Percentiles rank a stretch among this genome's conserved stretches.
Conservation (phyloP, 2,329 filamentous ascomycete genomes). For the Colletotrichum lentis region DNA sequence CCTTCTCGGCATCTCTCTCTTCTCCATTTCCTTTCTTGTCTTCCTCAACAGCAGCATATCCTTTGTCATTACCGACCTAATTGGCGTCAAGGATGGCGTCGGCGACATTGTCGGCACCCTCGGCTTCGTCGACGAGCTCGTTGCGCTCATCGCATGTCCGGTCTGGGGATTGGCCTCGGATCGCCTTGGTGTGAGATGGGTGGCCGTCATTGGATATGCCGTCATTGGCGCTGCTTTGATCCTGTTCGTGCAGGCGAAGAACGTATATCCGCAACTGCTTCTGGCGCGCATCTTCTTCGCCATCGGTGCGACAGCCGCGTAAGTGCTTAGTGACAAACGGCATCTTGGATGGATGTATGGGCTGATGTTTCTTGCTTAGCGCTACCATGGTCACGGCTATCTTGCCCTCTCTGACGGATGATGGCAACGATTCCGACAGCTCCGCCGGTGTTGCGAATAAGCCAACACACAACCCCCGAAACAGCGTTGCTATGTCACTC, state of each 20-base stretch:
- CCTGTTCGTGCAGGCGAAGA: conserved; percentile 83
- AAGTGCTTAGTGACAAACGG: conserved; percentile 43
- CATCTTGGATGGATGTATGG: not conserved
- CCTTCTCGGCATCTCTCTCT: conserved; percentile 81
- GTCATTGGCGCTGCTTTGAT: conserved; percentile 81
- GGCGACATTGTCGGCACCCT: conserved; percentile 85
- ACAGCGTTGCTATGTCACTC: conserved; percentile 71
- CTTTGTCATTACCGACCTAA: conserved; percentile 84
- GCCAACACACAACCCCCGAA: conserved; percentile 54
- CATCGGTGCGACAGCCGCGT: conserved; percentile 88
- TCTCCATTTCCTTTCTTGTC: conserved; percentile 88
- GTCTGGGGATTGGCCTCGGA: conserved; percentile 82
- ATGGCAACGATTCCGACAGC: conserved; percentile 48
- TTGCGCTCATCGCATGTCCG: conserved; percentile 82
- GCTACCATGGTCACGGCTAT: conserved; percentile 98
- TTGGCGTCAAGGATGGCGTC: conserved; percentile 76
- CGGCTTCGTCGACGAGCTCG: conserved; percentile 84
- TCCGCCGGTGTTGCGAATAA: conserved; percentile 45
- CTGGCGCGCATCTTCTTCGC: conserved; percentile 88
- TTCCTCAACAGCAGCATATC: conserved; percentile 87
- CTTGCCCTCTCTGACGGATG: conserved; percentile 74
- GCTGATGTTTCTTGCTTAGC: conserved; percentile 45
- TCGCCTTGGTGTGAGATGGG: conserved; percentile 76
- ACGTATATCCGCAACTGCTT: conserved; percentile 88
- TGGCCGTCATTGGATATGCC: conserved; percentile 79